Evolutionary conservation across 2,329 filamentous ascomycete species (phyloP).

Genomic region (Pseudophaeomoniella oleicola): DNA sequence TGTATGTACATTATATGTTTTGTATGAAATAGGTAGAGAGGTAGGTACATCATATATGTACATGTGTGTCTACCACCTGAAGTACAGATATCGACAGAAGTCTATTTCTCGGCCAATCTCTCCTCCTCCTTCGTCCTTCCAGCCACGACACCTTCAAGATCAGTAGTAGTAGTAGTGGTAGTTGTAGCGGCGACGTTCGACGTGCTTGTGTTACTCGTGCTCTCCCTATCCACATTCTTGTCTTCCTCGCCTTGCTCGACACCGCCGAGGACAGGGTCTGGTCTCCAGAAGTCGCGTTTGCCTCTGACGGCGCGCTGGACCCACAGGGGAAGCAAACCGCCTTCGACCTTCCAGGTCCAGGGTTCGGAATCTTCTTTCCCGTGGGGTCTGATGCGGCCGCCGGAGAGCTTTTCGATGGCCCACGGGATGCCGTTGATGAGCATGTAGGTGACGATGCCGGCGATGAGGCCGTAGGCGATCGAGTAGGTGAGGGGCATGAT

Average conservation of each 20-base stretch:
- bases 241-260: background rate
- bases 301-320: conserved; percentile 47
- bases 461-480: conserved; percentile 76
- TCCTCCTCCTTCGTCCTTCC: no score
- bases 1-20: no score
- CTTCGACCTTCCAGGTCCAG: conserved; percentile 66
- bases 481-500: conserved; percentile 86
- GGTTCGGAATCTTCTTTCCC: conserved; percentile 65
- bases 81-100: no score
- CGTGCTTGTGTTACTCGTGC: no score
- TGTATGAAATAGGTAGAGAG: no score
- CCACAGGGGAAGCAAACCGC: conserved; percentile 65
- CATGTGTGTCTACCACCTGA: no score
- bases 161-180: no score
- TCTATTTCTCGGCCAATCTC: no score
- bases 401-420: conserved; percentile 49
- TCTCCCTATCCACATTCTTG: background rate
- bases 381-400: conserved; percentile 56
- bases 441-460: conserved; percentile 62
- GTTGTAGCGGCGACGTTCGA: no score
- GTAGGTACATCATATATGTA: no score
- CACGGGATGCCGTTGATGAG: conserved; percentile 59
- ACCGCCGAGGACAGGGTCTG: conserved; percentile 14
- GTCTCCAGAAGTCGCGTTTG: conserved; percentile 60
- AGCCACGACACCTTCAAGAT: no score